Percentiles rank a stretch among this genome's conserved stretches.
Conservation (phyloP, 2,329 filamentous ascomycete genomes). For the Colletotrichum zoysiae region DNA sequence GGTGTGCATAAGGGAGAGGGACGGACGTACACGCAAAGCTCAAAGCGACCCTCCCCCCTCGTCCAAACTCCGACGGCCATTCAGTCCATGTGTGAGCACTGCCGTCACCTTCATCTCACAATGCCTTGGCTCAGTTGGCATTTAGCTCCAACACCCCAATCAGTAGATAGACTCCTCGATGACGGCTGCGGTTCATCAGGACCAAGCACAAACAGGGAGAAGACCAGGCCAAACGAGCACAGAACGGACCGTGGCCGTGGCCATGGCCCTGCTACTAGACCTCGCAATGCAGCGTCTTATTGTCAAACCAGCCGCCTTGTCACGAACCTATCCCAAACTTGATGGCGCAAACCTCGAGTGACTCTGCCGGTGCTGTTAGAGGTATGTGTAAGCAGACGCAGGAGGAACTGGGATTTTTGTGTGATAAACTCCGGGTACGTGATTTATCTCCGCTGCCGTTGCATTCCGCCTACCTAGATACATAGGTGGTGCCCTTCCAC, state of each 20-base stretch:
- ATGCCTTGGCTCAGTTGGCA: slow-evolving; percentile 2
- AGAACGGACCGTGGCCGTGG: slow-evolving; percentile 37
- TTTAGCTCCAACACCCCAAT: not conserved
- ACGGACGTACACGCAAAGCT: not conserved
- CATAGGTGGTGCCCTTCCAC: not conserved
- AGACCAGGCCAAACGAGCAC: slow-evolving; percentile 39
- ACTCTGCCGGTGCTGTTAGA: not conserved
- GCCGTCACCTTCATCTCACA: slow-evolving; percentile 18
- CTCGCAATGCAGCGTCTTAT: slow-evolving; percentile 35
- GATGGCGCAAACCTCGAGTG: not conserved
- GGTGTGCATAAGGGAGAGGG: slow-evolving; percentile 11
- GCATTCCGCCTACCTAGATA: not conserved
- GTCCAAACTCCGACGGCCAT: slow-evolving; percentile 9
- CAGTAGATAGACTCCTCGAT: slow-evolving; percentile 10
- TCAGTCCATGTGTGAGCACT: slow-evolving; percentile 5
- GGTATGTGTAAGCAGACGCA: not conserved
- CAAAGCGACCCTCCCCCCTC: not conserved
- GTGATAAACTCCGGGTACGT: not conserved
- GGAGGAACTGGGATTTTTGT: too few relatives aligned
- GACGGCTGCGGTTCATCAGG: slow-evolving; percentile 29
- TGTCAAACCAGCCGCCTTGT: slow-evolving; percentile 31
- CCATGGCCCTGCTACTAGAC: not conserved
- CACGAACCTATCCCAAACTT: slow-evolving; percentile 7
- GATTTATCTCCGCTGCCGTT: too few relatives aligned
- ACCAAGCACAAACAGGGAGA: slow-evolving; percentile 28